phyloP scores from a whole-genome alignment of 805 yeast species.

The Saccharomycopsis amapae region DNA sequence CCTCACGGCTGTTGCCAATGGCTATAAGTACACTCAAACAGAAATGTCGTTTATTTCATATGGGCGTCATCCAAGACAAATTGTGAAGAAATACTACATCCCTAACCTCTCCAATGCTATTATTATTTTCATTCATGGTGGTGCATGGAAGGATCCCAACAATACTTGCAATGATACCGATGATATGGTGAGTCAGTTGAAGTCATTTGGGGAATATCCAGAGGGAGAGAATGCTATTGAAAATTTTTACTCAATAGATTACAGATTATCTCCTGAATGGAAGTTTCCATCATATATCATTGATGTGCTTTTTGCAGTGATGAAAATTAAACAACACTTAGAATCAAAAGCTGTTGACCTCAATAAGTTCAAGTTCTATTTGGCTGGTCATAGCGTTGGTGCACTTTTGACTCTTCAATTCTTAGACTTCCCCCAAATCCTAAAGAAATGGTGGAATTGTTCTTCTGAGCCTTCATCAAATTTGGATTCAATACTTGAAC shows the following conservation, averaged over 20 bases:
- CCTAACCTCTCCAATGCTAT: no score
- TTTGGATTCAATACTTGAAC: constrained; percentile 1
- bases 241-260: constrained; percentile 43
- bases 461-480: neutral
- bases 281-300: constrained; percentile 54
- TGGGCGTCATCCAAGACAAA: neutral
- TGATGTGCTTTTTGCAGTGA: constrained; percentile 46
- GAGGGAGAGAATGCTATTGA: constrained; percentile 4
- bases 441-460: constrained; percentile 6
- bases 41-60: neutral
- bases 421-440: constrained; percentile 26
- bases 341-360: neutral
- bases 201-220: constrained; percentile 7
- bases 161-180: constrained; percentile 55
- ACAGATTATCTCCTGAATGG: constrained; percentile 53
- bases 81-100: neutral
- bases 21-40: no score
- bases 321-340: constrained; percentile 22
- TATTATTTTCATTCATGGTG: constrained; percentile 71
- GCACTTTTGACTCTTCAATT: constrained; percentile 57
- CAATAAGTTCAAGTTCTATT: constrained; percentile 21
- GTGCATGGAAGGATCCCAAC: constrained; percentile 74
- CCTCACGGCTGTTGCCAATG: no score
- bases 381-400: constrained; percentile 79
- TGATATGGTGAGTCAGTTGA: constrained; percentile 25